phyloP scores from a whole-genome alignment of 345 rosid species.

The Mangifera indica region DNA sequence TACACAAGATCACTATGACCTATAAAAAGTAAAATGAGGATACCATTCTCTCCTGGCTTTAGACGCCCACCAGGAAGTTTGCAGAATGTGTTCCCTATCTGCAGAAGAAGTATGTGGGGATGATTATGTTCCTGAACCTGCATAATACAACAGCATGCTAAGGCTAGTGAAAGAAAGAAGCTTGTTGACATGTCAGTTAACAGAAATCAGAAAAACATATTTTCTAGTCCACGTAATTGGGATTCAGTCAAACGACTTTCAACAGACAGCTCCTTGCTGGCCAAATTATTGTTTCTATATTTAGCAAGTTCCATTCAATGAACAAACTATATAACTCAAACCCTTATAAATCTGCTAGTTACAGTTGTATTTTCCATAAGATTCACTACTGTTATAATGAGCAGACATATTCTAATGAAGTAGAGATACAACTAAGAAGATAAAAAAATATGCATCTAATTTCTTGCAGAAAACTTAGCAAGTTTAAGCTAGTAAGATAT shows the following conservation, averaged over 20 bases:
- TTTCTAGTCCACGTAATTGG: neutral
- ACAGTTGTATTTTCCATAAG: too few relatives aligned
- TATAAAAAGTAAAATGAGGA: neutral
- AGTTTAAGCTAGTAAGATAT: too few relatives aligned
- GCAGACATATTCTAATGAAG: too few relatives aligned
- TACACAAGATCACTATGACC: neutral
- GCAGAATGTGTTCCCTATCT: conserved; percentile 95
- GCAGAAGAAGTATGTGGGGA: conserved; percentile 95
- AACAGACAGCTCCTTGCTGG: too few relatives aligned
- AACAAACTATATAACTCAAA: too few relatives aligned
- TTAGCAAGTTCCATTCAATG: too few relatives aligned
- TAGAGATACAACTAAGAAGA: too few relatives aligned
- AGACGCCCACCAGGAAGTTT: conserved; percentile 98
- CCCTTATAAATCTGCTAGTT: too few relatives aligned
- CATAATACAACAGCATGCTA: conserved; percentile 21
- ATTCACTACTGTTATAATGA: too few relatives aligned
- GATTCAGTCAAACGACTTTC: neutral
- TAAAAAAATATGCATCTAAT: too few relatives aligned
- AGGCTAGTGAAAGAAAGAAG: neutral
- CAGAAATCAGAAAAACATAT: neutral
- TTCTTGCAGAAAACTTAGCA: too few relatives aligned
- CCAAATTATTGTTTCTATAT: too few relatives aligned
- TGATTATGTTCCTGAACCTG: conserved; percentile 98
- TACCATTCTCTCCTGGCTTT: conserved; percentile 98
- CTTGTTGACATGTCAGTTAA: neutral